These are phyloP conservation scores for Triticum dicoccoides DNA, from an alignment of 176 grass and related monocot species.

Conservation along the genomic window DNA sequence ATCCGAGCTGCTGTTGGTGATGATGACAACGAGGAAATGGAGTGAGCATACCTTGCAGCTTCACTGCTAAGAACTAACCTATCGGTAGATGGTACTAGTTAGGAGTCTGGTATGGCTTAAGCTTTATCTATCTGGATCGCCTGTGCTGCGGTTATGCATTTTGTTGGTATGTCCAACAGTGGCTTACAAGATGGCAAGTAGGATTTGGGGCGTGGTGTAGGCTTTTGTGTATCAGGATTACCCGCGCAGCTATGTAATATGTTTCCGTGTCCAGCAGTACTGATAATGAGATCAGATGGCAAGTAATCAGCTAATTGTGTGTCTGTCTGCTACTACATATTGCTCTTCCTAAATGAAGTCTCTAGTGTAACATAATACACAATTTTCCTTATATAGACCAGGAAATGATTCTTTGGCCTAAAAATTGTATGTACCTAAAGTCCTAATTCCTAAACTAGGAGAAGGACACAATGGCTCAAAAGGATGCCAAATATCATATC, in stretches of 20 bases:
- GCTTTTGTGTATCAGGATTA: neutral
- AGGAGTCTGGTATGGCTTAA: conserved; percentile 14
- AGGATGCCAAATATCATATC: conserved; percentile 31
- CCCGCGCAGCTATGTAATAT: neutral
- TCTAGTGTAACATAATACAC: neutral
- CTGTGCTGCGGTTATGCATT: neutral
- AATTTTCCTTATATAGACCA: neutral
- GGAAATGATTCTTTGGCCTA: conserved; percentile 21
- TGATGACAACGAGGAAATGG: conserved; percentile 28
- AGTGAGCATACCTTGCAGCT: conserved; percentile 21
- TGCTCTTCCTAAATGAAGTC: neutral
- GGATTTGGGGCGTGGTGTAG: neutral
- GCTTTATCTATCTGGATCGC: conserved; percentile 21
- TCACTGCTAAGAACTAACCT: conserved; percentile 14
- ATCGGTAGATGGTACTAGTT: neutral
- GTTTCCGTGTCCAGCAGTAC: neutral
- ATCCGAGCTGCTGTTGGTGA: conserved; percentile 41
- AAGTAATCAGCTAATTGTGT: neutral
- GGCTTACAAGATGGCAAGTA: neutral
- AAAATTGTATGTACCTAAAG: conserved; percentile 8
- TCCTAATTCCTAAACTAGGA: conserved; percentile 9
- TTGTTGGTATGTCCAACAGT: neutral
- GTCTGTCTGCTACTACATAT: neutral
- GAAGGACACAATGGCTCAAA: conserved; percentile 9
- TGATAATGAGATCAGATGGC: neutral